Base-by-base conservation (phyloP, 495 filamentous ascomycete species). In the Neurospora discreta region DNA sequence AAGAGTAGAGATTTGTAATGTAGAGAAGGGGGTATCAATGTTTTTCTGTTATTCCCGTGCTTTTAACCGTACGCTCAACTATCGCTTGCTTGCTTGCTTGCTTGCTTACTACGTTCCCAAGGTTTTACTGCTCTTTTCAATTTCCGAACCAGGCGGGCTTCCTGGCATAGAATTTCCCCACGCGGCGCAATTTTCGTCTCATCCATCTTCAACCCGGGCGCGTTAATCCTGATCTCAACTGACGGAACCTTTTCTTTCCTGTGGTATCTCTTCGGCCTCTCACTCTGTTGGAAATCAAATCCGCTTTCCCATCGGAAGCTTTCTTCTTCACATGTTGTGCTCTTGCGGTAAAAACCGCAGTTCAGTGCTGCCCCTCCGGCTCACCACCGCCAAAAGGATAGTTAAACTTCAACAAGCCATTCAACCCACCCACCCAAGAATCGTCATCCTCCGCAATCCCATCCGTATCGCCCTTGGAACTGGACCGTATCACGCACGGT, bases 381-480 rank as follows among this genome's bases (percentile, higher is more conserved):
- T 97, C 93, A 0, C 52, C 52, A 1, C 26, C 26, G 1, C 95
- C 95, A 84, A 99, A 98, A 3, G 96, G 94, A 83, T 97, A 91
- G 79, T 99, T 99, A 76, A 98, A 99, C 83, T 99, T 99, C 76
- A 99, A 83, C 75, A 98, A 78, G 68, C 92, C 92, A 81, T 98
- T 98, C 81, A 99, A 80, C 8, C 96, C 95, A 1, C 95, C 95
- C 18, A 99, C 95, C 96, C 96, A 99, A 16, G 93, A 92, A 79
- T 98, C 95, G 74, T 90, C 89, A 75, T 91, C 90, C 77, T 90
- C 87, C 1, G 83, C 84, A 70, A 80, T 77, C 3, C 88, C 87
- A 18, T 79, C 81, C 9, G 73, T 46, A 26, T 81, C 82, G 46
- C 78, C 80, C 71, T 75, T 81, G 65, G 80, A 78, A 2, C 82